Conservation (phyloP, 2,329 filamentous ascomycete species). For the Hypoxylon rubiginosum region DNA sequence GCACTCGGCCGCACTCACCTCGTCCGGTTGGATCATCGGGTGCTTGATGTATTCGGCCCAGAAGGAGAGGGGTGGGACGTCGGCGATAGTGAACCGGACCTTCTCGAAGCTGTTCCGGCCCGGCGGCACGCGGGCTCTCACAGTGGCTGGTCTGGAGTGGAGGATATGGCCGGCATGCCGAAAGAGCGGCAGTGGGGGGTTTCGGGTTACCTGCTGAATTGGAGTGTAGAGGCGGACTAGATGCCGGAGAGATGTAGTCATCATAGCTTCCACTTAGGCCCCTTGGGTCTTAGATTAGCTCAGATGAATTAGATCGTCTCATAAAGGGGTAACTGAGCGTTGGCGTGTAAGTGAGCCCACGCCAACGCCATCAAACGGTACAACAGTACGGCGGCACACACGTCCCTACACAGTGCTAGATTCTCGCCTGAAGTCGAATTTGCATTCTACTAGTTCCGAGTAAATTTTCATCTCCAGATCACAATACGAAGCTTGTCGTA, state of each 20-base stretch:
- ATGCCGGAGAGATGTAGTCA: conserved; percentile 10
- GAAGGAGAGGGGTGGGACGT: conserved; percentile 49
- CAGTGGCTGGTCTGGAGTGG: conserved; percentile 13
- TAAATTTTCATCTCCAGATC: background rate
- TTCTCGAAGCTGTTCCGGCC: conserved; percentile 33
- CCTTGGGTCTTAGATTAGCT: background rate
- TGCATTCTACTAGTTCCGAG: too few relatives aligned
- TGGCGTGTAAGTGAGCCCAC: conserved; percentile 3
- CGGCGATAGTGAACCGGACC: conserved; percentile 44
- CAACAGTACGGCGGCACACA: background rate
- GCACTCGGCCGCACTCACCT: conserved; percentile 46
- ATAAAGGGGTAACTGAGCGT: conserved; percentile 2
- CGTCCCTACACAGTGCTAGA: background rate
- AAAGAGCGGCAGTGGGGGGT: conserved; percentile 3
- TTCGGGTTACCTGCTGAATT: background rate
- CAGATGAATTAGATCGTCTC: conserved; percentile 5
- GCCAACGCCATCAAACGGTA: background rate
- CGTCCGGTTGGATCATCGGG: conserved; percentile 37
- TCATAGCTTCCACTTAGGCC: conserved; percentile 17
- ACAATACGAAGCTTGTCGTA: background rate
- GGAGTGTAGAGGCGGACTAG: conserved; percentile 24
- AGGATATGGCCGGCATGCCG: conserved; percentile 4
- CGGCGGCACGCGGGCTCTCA: conserved; percentile 1
- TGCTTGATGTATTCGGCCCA: conserved; percentile 41
- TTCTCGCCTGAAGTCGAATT: background rate